Conservation (phyloP, 1,139 yeast genomes). For the Yamadazyma kanchanaburiensis region DNA sequence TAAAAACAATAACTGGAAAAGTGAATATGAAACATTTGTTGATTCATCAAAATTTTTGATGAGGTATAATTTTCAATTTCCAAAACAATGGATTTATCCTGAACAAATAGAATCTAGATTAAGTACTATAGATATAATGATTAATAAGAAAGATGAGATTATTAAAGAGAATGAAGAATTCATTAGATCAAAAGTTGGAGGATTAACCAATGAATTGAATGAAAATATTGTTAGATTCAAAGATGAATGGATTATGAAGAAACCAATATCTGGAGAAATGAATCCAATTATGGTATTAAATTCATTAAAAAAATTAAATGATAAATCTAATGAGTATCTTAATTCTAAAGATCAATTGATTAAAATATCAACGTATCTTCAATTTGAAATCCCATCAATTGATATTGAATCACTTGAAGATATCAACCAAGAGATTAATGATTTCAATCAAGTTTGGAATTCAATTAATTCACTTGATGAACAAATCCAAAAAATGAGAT, state of each 20-base stretch:
- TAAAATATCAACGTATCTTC: conserved; percentile 38
- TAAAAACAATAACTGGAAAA: conserved; percentile 24
- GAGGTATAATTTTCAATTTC: conserved; percentile 30
- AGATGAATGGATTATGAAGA: conserved; percentile 31
- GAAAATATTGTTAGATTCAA: conserved; percentile 23
- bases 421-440: conserved; percentile 50
- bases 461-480: conserved; percentile 56
- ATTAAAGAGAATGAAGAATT: conserved; percentile 44
- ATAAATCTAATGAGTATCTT: conserved; percentile 17
- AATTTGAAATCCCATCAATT: conserved; percentile 8
- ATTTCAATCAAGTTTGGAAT: conserved; percentile 64
- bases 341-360: conserved; percentile 21
- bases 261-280: conserved; percentile 34
- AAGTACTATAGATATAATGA: conserved; percentile 40
- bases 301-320: conserved; percentile 42
- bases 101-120: conserved; percentile 63
- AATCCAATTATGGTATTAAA: conserved; percentile 51
- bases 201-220: conserved; percentile 38
- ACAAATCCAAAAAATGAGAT: conserved; percentile 43
- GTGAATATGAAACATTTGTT: conserved; percentile 19
- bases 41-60: conserved; percentile 44
- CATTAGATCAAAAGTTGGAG: conserved; percentile 38
- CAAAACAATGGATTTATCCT: conserved; percentile 54
- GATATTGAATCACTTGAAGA: conserved; percentile 23
- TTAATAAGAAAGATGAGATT: conserved; percentile 31